phyloP scores from a whole-genome alignment of 2,329 filamentous ascomycete genomes.

The Hymenoscyphus scutula region DNA sequence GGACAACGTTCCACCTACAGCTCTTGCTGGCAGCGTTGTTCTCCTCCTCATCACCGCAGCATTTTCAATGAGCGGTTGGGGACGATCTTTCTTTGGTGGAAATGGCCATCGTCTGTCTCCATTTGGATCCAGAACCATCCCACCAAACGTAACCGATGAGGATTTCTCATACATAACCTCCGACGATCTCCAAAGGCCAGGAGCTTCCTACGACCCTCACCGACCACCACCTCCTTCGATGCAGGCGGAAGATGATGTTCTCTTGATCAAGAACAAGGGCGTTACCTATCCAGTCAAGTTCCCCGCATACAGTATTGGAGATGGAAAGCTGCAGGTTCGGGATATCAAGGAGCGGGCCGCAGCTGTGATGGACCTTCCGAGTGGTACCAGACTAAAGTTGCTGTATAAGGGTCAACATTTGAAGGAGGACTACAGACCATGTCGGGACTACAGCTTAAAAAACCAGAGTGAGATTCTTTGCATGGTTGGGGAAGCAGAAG shows the following conservation, averaged over 20 bases:
- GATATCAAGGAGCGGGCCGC: constrained; percentile 68
- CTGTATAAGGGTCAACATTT: constrained; percentile 72
- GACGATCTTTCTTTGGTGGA: constrained; percentile 33
- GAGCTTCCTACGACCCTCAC: constrained; percentile 44
- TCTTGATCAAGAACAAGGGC: constrained; percentile 67
- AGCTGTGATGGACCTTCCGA: constrained; percentile 61
- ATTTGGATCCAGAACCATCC: constrained; percentile 38
- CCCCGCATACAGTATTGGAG: constrained; percentile 71
- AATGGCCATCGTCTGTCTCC: constrained; percentile 31
- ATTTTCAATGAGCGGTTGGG: constrained; percentile 37
- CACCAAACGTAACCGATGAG: constrained; percentile 66
- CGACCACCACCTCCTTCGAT: constrained; percentile 39
- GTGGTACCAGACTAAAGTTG: constrained; percentile 60
- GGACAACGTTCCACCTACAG: constrained; percentile 30
- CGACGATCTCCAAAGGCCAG: constrained; percentile 59
- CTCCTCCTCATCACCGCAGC: constrained; percentile 30
- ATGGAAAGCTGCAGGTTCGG: constrained; percentile 65
- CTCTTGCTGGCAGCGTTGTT: constrained; percentile 27
- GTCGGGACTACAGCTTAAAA: constrained; percentile 60
- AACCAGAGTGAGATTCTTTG: constrained; percentile 61
- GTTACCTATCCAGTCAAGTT: constrained; percentile 69
- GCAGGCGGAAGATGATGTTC: constrained; percentile 62
- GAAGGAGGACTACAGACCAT: constrained; percentile 58
- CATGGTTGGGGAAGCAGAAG: constrained; percentile 52
- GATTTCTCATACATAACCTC: constrained; percentile 84